Conservation (phyloP, 1,284 basidiomycete species). For the Fistulinella cinereoalba region DNA sequence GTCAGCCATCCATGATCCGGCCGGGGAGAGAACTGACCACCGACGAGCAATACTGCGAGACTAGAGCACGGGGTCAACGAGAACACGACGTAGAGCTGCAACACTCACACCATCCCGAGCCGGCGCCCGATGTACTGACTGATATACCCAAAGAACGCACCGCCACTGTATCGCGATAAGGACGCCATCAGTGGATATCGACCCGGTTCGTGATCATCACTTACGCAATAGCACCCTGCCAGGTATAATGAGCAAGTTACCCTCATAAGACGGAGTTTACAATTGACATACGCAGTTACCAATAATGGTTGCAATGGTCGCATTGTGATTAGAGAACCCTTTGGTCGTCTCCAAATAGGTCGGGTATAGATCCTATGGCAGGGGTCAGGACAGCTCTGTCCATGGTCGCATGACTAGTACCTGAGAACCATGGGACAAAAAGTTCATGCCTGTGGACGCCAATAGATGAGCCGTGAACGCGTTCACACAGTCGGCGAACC, state of each 20-base stretch:
- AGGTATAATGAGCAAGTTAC: constrained; percentile 11
- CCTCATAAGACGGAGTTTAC: constrained; percentile 3
- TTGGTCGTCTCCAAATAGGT: constrained; percentile 72
- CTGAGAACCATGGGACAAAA: constrained; percentile 86
- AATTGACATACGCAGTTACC: constrained; percentile 78
- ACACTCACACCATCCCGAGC: constrained; percentile 71
- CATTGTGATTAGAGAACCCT: constrained; percentile 52
- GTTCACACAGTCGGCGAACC: constrained; percentile 22
- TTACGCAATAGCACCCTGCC: constrained; percentile 70
- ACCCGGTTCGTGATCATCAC: constrained; percentile 6
- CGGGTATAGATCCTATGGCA: constrained; percentile 65
- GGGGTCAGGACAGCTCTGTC: too few relatives aligned
- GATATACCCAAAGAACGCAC: constrained; percentile 70
- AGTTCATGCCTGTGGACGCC: constrained; percentile 75
- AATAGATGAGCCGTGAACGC: too few relatives aligned
- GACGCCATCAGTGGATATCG: not conserved
- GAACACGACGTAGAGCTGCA: not conserved
- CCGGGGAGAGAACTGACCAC: constrained; percentile 25
- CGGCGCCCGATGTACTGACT: constrained; percentile 89
- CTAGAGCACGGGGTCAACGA: constrained; percentile 28
- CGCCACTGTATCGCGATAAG: constrained; percentile 51
- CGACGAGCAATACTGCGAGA: constrained; percentile 55
- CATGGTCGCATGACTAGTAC: too few relatives aligned
- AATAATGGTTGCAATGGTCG: constrained; percentile 89
- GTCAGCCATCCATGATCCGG: not conserved